Percentiles rank a stretch among this genome's conserved stretches.
phyloP scores from a whole-genome alignment of 768 basidiomycete species.

The Termitomyces sp. region DNA sequence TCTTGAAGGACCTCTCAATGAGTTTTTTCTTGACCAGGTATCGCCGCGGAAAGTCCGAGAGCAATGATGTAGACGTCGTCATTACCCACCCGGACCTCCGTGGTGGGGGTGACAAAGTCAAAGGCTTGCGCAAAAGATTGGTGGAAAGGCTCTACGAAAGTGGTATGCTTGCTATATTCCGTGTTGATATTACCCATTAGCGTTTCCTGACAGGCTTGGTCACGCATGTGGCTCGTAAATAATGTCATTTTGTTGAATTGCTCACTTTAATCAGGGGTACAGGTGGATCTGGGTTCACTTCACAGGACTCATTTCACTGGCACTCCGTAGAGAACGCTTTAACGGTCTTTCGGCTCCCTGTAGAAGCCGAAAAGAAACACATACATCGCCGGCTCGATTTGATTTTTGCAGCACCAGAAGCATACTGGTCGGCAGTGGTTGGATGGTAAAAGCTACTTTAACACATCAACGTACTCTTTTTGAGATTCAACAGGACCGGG shows the following conservation, averaged over 20 bases:
- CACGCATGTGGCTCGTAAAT: slow-evolving; percentile 81
- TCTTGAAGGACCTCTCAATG: not conserved
- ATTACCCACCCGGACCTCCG: slow-evolving; percentile 62
- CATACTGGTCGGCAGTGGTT: slow-evolving; percentile 85
- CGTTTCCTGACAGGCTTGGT: slow-evolving; percentile 46
- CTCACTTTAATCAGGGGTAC: not conserved
- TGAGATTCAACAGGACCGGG: slow-evolving; percentile 54
- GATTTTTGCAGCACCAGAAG: slow-evolving; percentile 69
- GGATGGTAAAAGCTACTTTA: slow-evolving; percentile 61
- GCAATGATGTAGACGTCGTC: slow-evolving; percentile 87
- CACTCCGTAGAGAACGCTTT: slow-evolving; percentile 83
- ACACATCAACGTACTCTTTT: not conserved
- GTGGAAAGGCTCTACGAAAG: slow-evolving; percentile 49
- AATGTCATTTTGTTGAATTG: no score
- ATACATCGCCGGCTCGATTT: slow-evolving; percentile 74
- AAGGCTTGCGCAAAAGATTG: slow-evolving; percentile 56
- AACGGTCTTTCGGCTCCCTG: slow-evolving; percentile 69
- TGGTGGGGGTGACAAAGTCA: slow-evolving; percentile 41
- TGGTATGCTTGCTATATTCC: slow-evolving; percentile 32
- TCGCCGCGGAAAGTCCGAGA: slow-evolving; percentile 74
- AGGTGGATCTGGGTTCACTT: slow-evolving; percentile 61
- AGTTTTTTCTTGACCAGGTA: slow-evolving; percentile 57
- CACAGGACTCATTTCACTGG: slow-evolving; percentile 55
- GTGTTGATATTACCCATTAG: not conserved
- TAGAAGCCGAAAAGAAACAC: slow-evolving; percentile 22